Conservation (phyloP, 2,329 filamentous ascomycete genomes). For the Pseudocercospora ulei region DNA sequence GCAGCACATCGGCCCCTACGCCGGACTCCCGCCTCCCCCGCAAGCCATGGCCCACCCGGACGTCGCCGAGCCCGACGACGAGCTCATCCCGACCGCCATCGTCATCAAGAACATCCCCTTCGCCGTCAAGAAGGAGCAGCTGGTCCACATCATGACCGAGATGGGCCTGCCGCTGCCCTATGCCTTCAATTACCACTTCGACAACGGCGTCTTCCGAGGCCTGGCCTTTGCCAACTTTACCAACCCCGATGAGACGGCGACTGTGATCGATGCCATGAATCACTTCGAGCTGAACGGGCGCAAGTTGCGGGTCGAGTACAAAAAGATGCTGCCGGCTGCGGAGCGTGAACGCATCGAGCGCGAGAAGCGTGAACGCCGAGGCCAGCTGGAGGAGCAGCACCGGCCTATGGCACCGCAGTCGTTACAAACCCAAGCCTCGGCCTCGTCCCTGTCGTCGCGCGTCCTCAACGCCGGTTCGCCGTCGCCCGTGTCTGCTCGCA, state of each 20-base stretch:
- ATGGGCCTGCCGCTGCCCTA: conserved; percentile 90
- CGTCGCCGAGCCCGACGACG: conserved; percentile 55
- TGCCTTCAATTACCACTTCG: conserved; percentile 99
- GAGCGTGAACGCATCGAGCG: conserved; percentile 93
- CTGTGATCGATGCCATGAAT: conserved; percentile 89
- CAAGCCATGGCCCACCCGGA: conserved; percentile 39
- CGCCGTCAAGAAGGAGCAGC: conserved; percentile 91
- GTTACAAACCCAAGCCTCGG: conserved; percentile 74
- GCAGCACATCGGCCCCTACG: conserved; percentile 40
- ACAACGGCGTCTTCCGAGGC: conserved; percentile 92
- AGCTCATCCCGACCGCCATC: conserved; percentile 94
- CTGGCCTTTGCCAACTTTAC: conserved; percentile 98
- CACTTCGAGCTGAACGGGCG: conserved; percentile 90
- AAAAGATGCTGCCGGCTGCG: conserved; percentile 95
- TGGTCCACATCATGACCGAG: conserved; percentile 87
- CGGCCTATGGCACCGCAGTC: conserved; percentile 56
- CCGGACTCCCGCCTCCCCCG: conserved; percentile 34
- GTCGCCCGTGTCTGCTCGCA: conserved; percentile 55
- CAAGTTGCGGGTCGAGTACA: conserved; percentile 94
- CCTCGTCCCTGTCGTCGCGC: conserved; percentile 61
- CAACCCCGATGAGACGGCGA: conserved; percentile 81
- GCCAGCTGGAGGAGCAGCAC: conserved; percentile 95
- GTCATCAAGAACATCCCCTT: conserved; percentile 99
- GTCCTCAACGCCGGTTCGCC: conserved; percentile 51
- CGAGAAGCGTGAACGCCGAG: conserved; percentile 90